Evolutionary conservation across 2,329 filamentous ascomycete genomes (phyloP).

Genomic region (Dothideomycetes sp.): DNA sequence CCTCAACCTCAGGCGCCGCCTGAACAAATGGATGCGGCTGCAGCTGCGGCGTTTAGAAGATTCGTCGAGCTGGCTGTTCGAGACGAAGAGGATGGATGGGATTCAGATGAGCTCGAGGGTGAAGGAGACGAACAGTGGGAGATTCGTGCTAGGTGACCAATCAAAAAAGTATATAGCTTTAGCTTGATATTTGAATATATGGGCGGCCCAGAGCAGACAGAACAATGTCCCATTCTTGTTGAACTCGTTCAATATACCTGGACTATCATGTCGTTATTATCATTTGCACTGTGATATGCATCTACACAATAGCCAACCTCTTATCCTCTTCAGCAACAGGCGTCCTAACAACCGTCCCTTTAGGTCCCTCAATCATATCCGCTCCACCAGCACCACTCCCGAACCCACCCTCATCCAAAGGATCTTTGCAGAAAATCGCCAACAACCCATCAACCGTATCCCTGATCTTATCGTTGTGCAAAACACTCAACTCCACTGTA

Average conservation of each 20-base stretch:
- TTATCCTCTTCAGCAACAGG: too few relatives aligned
- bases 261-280: too few relatives aligned
- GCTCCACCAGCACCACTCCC: background rate
- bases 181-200: too few relatives aligned
- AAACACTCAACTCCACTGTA: constrained; percentile 27
- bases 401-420: constrained; percentile 21
- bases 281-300: too few relatives aligned
- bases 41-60: constrained; percentile 33
- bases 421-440: constrained; percentile 38
- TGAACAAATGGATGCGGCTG: constrained; percentile 18
- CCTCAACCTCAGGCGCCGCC: constrained; percentile 11
- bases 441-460: constrained; percentile 41
- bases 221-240: too few relatives aligned
- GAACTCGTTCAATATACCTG: too few relatives aligned
- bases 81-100: constrained; percentile 51
- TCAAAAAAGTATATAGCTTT: too few relatives aligned
- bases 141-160: background rate
- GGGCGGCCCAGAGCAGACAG: too few relatives aligned
- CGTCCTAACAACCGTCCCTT: constrained; percentile 1
- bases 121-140: constrained; percentile 20
- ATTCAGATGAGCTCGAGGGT: constrained; percentile 47
- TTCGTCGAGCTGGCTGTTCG: constrained; percentile 44
- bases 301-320: too few relatives aligned
- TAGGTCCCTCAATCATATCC: background rate
- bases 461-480: constrained; percentile 34